Base-by-base conservation (phyloP, 805 yeast genomes). In the Peterozyma xylosa region DNA sequence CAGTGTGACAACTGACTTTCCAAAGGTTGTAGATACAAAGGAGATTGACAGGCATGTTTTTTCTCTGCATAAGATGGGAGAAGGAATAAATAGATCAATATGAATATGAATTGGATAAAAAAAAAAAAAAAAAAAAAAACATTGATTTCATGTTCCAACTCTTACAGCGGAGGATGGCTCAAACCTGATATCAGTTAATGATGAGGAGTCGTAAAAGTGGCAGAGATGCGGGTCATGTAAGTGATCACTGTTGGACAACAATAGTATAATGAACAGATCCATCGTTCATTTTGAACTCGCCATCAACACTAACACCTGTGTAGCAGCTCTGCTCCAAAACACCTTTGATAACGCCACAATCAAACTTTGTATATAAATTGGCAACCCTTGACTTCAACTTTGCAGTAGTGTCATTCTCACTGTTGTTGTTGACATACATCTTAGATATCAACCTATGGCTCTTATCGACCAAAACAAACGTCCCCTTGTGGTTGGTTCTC, bases 401-500 rank as follows among this genome's bases (percentile, higher is more conserved):
- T 35, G 30, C 42, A 21, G 27, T 21, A 21, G 27, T 21, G 7
- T 21, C 27, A 7, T 21, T 21, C 7, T 21, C 27, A 21, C 27
- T 21, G 27, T 21, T 21, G 30, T 39, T 33, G 14, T 40, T 37
- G 11, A 41, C 10, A 15, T 44, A 41, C 27, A 44, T 37, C 17
- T 27, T 37, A 7, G 46, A 40, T 11, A 37, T 7, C 13, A 44
- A 39, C 33, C 21, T 36, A 36, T 44, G 46, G 10, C 37, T 30
- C 7, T 41, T 39, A 58, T 87, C 96, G 9, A 86, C 77, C 37
- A 87, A 68, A 21, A 88, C 91, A 60, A 79, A 86, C 0, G 90
- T 85, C 6, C 93, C 83, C 53, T 95, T 66, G 59, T 93, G 97
- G 58, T 93, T 93, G 1, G 99, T 93, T 48, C 95, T 76, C 46